Evolutionary conservation across 768 basidiomycete species (phyloP), one percentile per base, ranked within the genome.

Genomic region (Suillus lakei): DNA sequence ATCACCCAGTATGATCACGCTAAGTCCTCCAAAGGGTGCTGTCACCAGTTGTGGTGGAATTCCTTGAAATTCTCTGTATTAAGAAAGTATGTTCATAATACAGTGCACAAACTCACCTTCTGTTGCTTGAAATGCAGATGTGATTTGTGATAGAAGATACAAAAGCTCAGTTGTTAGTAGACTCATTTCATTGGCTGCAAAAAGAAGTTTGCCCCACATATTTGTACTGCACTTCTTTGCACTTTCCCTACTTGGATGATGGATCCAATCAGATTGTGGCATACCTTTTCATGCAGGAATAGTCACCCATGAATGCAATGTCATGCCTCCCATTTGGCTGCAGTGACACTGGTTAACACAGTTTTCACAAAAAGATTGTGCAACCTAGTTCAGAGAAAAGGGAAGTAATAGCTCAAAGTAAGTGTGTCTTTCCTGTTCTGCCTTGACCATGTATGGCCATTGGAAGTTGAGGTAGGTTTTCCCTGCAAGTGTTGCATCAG

Each of bases 381-480:
- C 55, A 60, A 0, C 64, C 61, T 4, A 56, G 58, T 10, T 21
- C 30, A 1, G 48, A 62, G 60, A 85, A 84, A 1, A 70, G 65
- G 6, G 78, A 66, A 0, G 80, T 77, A 0, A 85, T 72, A 0
- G 78, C 74, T 34, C 78, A 64, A 5, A 85, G 81, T 0, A 83
- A 6, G 0, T 4, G 4, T 0, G 16, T 51, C 9, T 51, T 51
- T 2, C 50, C 50, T 0, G 16, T 51, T 61, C 2, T 66, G 69
- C 81, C 84, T 59, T 79, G 73, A 1, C 84, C 84, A 0, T 72
- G 65, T 0, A 84, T 62, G 0, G 78, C 48, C 81, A 83, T 82
- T 0, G 74, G 65, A 4, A 85, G 68, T 61, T 77, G 80, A 12
- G 53, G 32, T 12, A 61, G 70, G 0, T 64, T n/a, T 15, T 2